Base-by-base conservation (phyloP, 2,329 filamentous ascomycete genomes). In the Trichoderma pleuroti region DNA sequence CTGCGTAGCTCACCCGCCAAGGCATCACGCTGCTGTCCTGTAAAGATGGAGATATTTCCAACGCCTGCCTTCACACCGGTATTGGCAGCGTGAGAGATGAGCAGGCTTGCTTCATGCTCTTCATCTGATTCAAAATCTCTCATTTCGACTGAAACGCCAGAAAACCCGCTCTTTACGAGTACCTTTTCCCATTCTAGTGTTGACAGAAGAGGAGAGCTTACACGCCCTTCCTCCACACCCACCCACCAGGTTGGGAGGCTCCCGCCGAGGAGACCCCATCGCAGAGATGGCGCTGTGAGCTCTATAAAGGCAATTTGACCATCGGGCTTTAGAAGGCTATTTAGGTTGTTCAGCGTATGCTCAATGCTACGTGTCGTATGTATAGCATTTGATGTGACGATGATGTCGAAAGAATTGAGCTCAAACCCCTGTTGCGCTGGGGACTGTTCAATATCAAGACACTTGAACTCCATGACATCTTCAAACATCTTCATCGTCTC, bases 321-420 rank as follows among this genome's bases (percentile, higher is more conserved):
- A 66, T 34, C 60, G 0, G 70, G 67, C n/a, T 72, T 70, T 5
- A 72, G 70, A n/a, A 72, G 39, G 6, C 42, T 39, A 4, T 61
- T 72, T 5, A 72, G 18, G 8, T 70, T 70, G 21, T 36, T 36
- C 12, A 72, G 67, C 1, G 60, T 70, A 14, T 60, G 34, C 18
- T 54, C 54, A 28, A 64, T 26, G 46, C 21, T 70, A 6, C 10
- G 65, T n/a, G 70, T 60, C 11, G 59, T 18, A 30, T 71, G 70
- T 9, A 71, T n/a, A 32, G 75, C 76, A 6, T 73, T 74, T 7
- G 73, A 76, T 0, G 80, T 80, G 26, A 75, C 64, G 18, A 75
- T 67, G n/a, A 74, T 24, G 54, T 75, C 74, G 54, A 72, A 74
- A 14, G 73, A 71, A 16, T 66, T 71, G 12, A 39, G 39, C 10